These are phyloP conservation scores for Phalaenopsis equestris DNA, from an alignment of 106 monocot genomes.

Conservation along the genomic window DNA sequence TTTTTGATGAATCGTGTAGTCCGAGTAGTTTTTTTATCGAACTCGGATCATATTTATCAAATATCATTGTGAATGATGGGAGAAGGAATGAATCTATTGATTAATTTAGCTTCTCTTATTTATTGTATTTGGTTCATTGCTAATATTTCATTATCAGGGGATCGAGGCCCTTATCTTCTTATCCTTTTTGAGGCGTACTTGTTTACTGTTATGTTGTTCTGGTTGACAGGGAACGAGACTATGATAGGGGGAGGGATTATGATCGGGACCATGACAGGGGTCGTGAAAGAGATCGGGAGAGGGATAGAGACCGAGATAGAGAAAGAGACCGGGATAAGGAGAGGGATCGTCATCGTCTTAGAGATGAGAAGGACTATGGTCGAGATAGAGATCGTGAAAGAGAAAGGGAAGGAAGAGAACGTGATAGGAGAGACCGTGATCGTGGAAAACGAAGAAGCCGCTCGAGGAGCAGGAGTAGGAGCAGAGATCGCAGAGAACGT, in stretches of 20 bases:
- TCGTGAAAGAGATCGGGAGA: slow-evolving; percentile 36
- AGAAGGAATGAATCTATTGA: too few species aligned
- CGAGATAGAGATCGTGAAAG: slow-evolving; percentile 58
- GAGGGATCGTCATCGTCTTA: slow-evolving; percentile 36
- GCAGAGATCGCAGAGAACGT: slow-evolving; percentile 62
- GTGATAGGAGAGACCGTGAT: slow-evolving; percentile 75
- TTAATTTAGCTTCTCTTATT: not conserved
- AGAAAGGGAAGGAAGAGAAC: slow-evolving; percentile 66
- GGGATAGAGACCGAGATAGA: slow-evolving; percentile 43
- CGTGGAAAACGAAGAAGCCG: slow-evolving; percentile 55
- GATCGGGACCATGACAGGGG: slow-evolving; percentile 30
- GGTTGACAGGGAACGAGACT: slow-evolving; percentile 32
- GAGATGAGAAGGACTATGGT: slow-evolving; percentile 36
- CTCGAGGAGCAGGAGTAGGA: slow-evolving; percentile 78
- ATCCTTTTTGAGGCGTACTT: not conserved
- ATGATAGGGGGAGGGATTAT: slow-evolving; percentile 42
- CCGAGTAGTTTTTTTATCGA: not conserved
- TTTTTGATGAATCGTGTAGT: too few species aligned
- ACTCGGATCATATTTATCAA: not conserved
- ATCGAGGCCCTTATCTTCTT: too few species aligned
- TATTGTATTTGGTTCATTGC: not conserved
- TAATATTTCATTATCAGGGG: not conserved
- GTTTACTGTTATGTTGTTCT: not conserved
- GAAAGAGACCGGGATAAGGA: slow-evolving; percentile 56
- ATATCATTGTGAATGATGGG: too few species aligned